Evolutionary conservation across 2,329 filamentous ascomycete species (phyloP).

Genomic region (Emmonsiellopsis sp.): DNA sequence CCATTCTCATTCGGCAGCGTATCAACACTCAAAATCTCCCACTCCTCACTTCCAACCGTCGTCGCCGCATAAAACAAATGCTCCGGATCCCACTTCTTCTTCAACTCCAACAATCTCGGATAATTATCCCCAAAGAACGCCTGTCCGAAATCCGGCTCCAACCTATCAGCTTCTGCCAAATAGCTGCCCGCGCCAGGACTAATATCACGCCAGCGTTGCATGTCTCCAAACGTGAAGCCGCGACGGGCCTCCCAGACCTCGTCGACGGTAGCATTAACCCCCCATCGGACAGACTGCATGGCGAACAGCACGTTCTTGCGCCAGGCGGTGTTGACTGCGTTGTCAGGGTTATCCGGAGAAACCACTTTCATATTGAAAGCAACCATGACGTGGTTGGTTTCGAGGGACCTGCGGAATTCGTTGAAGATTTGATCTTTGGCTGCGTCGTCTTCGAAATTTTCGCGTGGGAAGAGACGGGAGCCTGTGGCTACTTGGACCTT

Average conservation of each 20-base stretch:
- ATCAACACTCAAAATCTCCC: constrained; percentile 2
- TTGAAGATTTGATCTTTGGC: background rate
- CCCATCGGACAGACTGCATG: background rate
- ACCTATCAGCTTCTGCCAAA: constrained; percentile 13
- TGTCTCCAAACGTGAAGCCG: constrained; percentile 26
- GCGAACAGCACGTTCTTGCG: constrained; percentile 9
- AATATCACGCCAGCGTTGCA: background rate
- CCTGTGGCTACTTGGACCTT: constrained; percentile 31
- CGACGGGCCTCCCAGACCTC: constrained; percentile 18
- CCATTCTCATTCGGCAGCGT: constrained; percentile 1
- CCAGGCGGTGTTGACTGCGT: constrained; percentile 2
- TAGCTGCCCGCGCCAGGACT: constrained; percentile 11
- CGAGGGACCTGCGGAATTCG: background rate
- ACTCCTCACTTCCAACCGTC: constrained; percentile 3
- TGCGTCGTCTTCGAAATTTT: constrained; percentile 27
- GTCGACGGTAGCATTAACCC: constrained; percentile 7
- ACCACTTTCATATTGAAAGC: constrained; percentile 2
- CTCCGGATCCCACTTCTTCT: constrained; percentile 20
- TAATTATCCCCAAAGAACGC: constrained; percentile 19
- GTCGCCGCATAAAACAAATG: constrained; percentile 2
- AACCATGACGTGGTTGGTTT: constrained; percentile 1
- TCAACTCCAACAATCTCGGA: constrained; percentile 16
- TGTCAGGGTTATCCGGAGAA: constrained; percentile 1
- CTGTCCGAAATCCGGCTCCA: constrained; percentile 15
- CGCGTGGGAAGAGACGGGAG: constrained; percentile 20